Evolutionary conservation across 2,329 filamentous ascomycete species (phyloP).

Genomic region (Lecanicillium sp.): DNA sequence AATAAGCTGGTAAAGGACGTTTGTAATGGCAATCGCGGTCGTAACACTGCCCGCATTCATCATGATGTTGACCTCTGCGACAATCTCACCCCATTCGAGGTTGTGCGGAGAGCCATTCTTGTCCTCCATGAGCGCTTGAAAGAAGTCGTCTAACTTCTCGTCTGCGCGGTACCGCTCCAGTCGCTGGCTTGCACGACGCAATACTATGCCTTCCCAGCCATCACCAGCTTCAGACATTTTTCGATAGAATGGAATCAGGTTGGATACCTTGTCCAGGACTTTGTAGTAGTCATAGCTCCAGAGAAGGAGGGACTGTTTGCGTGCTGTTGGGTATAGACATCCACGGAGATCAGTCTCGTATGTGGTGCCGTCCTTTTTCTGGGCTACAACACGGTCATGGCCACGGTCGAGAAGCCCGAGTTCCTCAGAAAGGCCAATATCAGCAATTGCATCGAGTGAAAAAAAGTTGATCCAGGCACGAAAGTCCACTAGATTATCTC

Average conservation of each 20-base stretch:
- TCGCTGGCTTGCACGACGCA: constrained; percentile 29
- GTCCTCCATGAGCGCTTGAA: constrained; percentile 44
- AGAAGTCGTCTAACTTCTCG: constrained; percentile 51
- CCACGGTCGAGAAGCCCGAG: constrained; percentile 43
- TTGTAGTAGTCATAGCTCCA: constrained; percentile 45
- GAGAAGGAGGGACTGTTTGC: constrained; percentile 39
- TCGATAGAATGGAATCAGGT: constrained; percentile 36
- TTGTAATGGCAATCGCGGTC: constrained; percentile 39
- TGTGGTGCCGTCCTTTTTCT: constrained; percentile 34
- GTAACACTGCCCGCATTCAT: constrained; percentile 42
- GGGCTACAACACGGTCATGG: constrained; percentile 32
- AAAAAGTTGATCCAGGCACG: constrained; percentile 47
- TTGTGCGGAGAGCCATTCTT: constrained; percentile 29
- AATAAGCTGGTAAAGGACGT: constrained; percentile 44
- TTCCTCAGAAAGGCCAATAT: constrained; percentile 44
- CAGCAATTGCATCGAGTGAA: constrained; percentile 46
- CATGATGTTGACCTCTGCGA: constrained; percentile 47
- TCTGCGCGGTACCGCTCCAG: constrained; percentile 35
- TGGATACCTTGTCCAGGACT: constrained; percentile 35
- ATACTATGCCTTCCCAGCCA: constrained; percentile 29
- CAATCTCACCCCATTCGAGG: constrained; percentile 49
- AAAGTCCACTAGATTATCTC: constrained; percentile 40
- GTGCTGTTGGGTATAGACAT: constrained; percentile 40
- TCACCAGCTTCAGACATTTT: constrained; percentile 9
- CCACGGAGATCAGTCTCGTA: constrained; percentile 39